Percentiles rank a stretch among this genome's conserved stretches.
Evolutionary conservation across 306 rosid species (phyloP).

Genomic region (Lotus japonicus): DNA sequence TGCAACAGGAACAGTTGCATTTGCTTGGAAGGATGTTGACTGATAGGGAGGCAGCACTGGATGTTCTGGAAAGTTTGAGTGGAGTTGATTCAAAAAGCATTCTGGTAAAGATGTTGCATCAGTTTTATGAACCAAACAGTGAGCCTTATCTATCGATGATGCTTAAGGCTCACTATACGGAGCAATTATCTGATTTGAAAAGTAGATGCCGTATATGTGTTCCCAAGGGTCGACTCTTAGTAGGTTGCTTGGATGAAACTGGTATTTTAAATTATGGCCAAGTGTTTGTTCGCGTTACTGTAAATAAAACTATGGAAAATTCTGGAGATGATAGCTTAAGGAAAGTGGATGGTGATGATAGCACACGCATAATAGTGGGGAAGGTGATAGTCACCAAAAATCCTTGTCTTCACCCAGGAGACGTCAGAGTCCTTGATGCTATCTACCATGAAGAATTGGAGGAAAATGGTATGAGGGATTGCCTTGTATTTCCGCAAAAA

Average conservation of each 20-base stretch:
- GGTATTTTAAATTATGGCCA: slow-evolving; percentile 79
- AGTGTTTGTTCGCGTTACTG: slow-evolving; percentile 58
- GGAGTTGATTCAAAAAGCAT: slow-evolving; percentile 57
- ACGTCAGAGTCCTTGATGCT: slow-evolving; percentile 85
- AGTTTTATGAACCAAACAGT: slow-evolving; percentile 63
- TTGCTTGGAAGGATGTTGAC: slow-evolving; percentile 64
- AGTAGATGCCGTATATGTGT: slow-evolving; percentile 67
- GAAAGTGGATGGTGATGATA: slow-evolving; percentile 60
- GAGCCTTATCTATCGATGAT: slow-evolving; percentile 93
- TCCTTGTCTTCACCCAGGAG: slow-evolving; percentile 98
- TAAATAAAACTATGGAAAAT: slow-evolving; percentile 51
- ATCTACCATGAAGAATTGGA: slow-evolving; percentile 56
- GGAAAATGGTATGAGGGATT: slow-evolving; percentile 64
- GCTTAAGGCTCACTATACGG: slow-evolving; percentile 67
- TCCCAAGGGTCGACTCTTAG: slow-evolving; percentile 72
- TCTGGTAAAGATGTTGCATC: slow-evolving; percentile 73
- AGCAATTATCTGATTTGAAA: slow-evolving; percentile 70
- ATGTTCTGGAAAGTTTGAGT: slow-evolving; percentile 52
- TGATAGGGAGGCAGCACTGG: slow-evolving; percentile 52
- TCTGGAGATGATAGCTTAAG: slow-evolving; percentile 44
- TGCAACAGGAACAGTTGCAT: slow-evolving; percentile 67
- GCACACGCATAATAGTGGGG: slow-evolving; percentile 53
- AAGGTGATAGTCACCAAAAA: slow-evolving; percentile 82
- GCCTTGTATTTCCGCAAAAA: slow-evolving; percentile 82
- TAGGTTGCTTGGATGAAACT: slow-evolving; percentile 92